These are phyloP conservation scores for Thelephora terrestris DNA, from an alignment of 1,284 basidiomycete species.

Conservation along the genomic window DNA sequence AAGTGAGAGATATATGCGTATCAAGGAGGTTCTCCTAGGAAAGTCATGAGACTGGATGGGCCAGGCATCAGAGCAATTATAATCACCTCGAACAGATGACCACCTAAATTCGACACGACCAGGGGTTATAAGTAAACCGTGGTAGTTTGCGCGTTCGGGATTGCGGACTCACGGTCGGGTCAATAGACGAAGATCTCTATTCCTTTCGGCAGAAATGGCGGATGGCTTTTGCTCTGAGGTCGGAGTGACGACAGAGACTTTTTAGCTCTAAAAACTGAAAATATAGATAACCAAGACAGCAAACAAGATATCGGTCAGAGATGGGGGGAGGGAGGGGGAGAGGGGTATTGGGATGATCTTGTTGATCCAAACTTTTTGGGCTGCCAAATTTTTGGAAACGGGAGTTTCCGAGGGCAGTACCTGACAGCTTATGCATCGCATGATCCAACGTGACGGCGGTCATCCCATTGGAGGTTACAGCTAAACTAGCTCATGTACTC, in stretches of 20 bases:
- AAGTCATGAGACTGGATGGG: conserved; percentile 8
- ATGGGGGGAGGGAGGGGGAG: conserved; percentile 2
- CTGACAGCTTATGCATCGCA: no score
- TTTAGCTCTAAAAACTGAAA: no score
- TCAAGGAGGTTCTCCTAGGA: conserved; percentile 71
- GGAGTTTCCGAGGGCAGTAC: no score
- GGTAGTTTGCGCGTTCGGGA: conserved; percentile 44
- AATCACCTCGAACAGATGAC: conserved; percentile 66
- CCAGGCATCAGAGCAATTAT: conserved; percentile 4
- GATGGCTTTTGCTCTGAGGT: conserved; percentile 26
- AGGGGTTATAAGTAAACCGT: conserved; percentile 1
- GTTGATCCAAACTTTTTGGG: background rate
- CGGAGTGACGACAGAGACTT: conserved; percentile 27
- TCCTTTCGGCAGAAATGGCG: conserved; percentile 66
- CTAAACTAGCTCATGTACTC: no score
- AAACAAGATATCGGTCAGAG: conserved; percentile 1
- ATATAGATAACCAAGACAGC: background rate
- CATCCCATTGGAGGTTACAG: no score
- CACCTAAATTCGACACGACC: conserved; percentile 39
- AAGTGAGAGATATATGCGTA: conserved; percentile 25
- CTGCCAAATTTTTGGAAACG: no score
- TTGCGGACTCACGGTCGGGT: conserved; percentile 25
- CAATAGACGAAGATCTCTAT: conserved; percentile 72
- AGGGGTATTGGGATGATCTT: conserved; percentile 2
- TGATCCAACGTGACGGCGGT: no score